Percentiles rank a stretch among this genome's conserved stretches.
These are phyloP conservation scores for Termitomyces sp. DNA, from an alignment of 768 basidiomycete genomes.

Conservation along the genomic window DNA sequence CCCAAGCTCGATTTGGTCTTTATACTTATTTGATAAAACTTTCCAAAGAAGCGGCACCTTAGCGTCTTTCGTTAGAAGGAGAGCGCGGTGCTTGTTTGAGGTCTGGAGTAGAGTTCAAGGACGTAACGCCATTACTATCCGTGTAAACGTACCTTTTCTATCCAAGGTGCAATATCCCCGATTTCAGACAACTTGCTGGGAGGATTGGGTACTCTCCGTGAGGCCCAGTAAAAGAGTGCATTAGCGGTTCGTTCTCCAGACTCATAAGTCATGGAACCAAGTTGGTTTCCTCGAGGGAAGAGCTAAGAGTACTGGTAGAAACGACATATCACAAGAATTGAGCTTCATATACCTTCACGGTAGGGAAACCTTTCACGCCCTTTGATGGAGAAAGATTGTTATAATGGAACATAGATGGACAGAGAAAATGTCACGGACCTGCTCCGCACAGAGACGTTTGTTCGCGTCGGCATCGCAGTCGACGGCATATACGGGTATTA, in stretches of 20 bases:
- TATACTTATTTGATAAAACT: conserved; percentile 69
- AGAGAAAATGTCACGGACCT: conserved; percentile 33
- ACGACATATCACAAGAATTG: not conserved
- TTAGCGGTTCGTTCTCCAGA: conserved; percentile 64
- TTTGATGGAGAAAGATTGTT: conserved; percentile 15
- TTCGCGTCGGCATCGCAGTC: conserved; percentile 86
- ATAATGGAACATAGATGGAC: not conserved
- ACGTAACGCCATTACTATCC: not conserved
- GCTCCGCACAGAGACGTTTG: conserved; percentile 76
- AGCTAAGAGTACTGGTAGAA: conserved; percentile 34
- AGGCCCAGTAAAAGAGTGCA: conserved; percentile 72
- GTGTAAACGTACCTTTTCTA: conserved; percentile 50
- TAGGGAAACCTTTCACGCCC: conserved; percentile 89
- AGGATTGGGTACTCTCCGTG: conserved; percentile 66
- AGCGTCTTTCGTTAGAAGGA: conserved; percentile 72
- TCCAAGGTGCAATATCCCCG: conserved; percentile 62
- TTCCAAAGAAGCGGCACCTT: conserved; percentile 78
- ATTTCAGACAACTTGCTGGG: conserved; percentile 54
- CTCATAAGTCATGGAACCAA: conserved; percentile 62
- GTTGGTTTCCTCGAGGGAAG: conserved; percentile 71
- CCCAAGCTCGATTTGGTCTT: conserved; percentile 56
- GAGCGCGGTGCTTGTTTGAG: conserved; percentile 44
- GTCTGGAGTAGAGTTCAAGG: not conserved
- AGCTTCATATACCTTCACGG: conserved; percentile 65
- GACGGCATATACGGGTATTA: conserved; percentile 88